These are phyloP conservation scores for Ananas comosus DNA, from an alignment of 176 grass and related monocot species.

Conservation along the genomic window DNA sequence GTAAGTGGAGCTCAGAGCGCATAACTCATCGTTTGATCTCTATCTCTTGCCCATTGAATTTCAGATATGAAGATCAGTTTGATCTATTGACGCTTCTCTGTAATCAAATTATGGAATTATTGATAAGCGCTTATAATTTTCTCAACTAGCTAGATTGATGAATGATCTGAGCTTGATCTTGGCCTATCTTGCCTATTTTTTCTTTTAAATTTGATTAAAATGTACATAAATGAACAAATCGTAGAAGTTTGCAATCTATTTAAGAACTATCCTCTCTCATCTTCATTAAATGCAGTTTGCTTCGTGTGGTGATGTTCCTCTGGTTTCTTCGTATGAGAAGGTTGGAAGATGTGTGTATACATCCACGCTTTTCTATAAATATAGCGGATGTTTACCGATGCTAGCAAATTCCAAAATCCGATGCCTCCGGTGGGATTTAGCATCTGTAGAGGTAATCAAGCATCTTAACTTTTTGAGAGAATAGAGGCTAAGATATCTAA, in stretches of 20 bases:
- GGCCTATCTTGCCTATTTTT: too few relatives aligned
- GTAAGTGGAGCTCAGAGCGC: too few relatives aligned
- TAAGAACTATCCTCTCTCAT: neutral
- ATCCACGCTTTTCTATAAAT: slow-evolving; percentile 72
- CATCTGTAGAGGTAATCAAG: slow-evolving; percentile 61
- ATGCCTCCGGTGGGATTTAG: slow-evolving; percentile 61
- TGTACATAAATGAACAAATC: too few relatives aligned
- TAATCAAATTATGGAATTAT: too few relatives aligned
- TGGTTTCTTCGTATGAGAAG: slow-evolving; percentile 96
- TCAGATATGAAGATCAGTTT: too few relatives aligned
- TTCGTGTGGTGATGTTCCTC: slow-evolving; percentile 74
- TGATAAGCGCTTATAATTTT: too few relatives aligned
- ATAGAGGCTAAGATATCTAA: neutral
- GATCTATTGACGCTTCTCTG: too few relatives aligned
- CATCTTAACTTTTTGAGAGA: slow-evolving; percentile 8
- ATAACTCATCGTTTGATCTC: too few relatives aligned
- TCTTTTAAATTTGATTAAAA: too few relatives aligned
- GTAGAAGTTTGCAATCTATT: neutral
- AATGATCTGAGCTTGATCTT: too few relatives aligned
- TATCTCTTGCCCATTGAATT: too few relatives aligned
- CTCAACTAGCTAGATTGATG: too few relatives aligned
- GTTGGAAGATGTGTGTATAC: slow-evolving; percentile 92
- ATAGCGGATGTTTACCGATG: slow-evolving; percentile 35
- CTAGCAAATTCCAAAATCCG: slow-evolving; percentile 26
- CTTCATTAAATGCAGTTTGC: slow-evolving; percentile 40